Percentiles rank a stretch among this genome's conserved stretches.
phyloP scores from a whole-genome alignment of 169 alveolate species.

The Perkinsus chesapeaki region DNA sequence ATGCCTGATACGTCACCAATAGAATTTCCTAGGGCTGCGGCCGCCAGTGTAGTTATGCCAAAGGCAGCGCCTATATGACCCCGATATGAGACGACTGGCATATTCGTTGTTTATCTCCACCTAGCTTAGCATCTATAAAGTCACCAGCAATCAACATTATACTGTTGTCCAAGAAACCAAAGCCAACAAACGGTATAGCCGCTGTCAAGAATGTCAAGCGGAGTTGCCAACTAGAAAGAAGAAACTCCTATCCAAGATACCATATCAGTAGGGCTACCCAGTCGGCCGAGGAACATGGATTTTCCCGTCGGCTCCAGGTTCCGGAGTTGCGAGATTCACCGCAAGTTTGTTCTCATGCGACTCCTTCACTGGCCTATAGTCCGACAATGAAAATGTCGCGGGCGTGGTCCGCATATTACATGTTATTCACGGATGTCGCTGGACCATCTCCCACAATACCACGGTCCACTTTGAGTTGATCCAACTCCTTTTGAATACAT shows the following conservation, averaged over 20 bases:
- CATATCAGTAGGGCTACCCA: background rate
- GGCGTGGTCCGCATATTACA: too few species aligned
- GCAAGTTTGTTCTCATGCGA: too few species aligned
- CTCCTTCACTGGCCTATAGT: too few species aligned
- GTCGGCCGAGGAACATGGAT: background rate
- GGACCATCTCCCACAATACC: background rate
- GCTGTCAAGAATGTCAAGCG: conserved; percentile 7
- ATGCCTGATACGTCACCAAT: conserved; percentile 38
- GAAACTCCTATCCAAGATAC: background rate
- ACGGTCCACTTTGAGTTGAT: background rate
- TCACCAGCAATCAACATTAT: conserved; percentile 51
- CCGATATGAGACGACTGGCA: background rate
- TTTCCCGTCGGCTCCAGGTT: background rate
- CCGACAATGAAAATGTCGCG: too few species aligned
- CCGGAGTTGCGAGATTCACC: too few species aligned
- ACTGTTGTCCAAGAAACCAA: conserved; percentile 50
- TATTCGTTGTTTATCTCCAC: background rate
- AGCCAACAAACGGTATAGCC: conserved; percentile 39
- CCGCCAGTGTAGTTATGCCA: conserved; percentile 54
- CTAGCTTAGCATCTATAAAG: conserved; percentile 7
- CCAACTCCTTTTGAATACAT: background rate
- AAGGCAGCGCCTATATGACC: conserved; percentile 4
- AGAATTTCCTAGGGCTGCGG: conserved; percentile 49
- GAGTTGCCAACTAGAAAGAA: background rate
- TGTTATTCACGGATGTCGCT: too few species aligned